phyloP scores from a whole-genome alignment of 2,329 filamentous ascomycete genomes.

The Aureobasidium vineae region DNA sequence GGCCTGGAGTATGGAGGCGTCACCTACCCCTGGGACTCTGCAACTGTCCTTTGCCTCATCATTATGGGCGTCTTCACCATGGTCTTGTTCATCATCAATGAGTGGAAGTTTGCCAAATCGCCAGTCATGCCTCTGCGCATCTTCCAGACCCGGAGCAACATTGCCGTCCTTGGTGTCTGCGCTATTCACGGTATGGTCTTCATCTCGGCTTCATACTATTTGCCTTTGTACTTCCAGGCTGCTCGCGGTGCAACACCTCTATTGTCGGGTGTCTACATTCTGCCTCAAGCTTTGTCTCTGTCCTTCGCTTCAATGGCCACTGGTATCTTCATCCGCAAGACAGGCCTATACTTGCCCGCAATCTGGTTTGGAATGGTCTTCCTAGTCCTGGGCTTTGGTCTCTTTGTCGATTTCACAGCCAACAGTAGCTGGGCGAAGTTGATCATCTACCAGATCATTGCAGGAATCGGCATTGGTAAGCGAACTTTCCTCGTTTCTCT shows the following conservation, averaged over 20 bases:
- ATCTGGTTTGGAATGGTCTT: constrained; percentile 50
- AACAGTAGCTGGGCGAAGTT: constrained; percentile 41
- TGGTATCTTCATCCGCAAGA: constrained; percentile 47
- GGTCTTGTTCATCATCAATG: constrained; percentile 66
- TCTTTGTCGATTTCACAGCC: constrained; percentile 42
- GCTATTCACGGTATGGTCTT: constrained; percentile 76
- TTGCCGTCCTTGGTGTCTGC: constrained; percentile 63
- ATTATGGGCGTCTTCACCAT: constrained; percentile 28
- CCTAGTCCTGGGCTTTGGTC: constrained; percentile 42
- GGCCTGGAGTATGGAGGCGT: constrained; percentile 83
- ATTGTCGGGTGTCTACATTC: constrained; percentile 63
- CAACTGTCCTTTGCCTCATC: constrained; percentile 54
- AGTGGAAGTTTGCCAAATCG: constrained; percentile 70
- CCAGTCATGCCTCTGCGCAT: constrained; percentile 74
- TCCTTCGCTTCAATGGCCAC: constrained; percentile 38
- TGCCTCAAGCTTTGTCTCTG: constrained; percentile 39
- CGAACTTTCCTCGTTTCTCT: background rate
- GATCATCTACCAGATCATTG: constrained; percentile 58
- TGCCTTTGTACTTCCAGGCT: constrained; percentile 82
- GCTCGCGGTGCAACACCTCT: constrained; percentile 67
- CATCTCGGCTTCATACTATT: constrained; percentile 74
- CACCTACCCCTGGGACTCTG: constrained; percentile 69
- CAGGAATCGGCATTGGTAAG: constrained; percentile 58
- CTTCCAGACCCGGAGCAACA: constrained; percentile 65
- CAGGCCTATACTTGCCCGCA: constrained; percentile 51